A percentile compares a stretch with the other conserved stretches of the same genome.
phyloP scores from a whole-genome alignment of 306 rosid species.

The Lathyrus aphaca region DNA sequence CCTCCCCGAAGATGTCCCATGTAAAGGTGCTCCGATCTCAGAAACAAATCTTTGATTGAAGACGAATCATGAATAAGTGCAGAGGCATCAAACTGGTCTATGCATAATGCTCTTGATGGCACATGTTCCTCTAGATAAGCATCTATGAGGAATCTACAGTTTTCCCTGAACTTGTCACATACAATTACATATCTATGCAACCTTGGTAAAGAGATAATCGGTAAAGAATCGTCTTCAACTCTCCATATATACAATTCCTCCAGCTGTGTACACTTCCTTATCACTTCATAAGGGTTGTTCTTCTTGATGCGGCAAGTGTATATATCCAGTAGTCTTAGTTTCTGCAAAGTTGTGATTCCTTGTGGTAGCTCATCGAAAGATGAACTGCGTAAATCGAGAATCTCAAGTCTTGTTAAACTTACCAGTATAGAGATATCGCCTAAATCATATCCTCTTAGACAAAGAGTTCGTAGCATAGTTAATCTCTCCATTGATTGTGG shows the following conservation, averaged over 20 bases:
- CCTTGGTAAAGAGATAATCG: slow-evolving; percentile 4
- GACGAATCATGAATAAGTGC: slow-evolving; percentile 17
- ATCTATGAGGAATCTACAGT: slow-evolving; percentile 25
- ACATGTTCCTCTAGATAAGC: slow-evolving; percentile 20
- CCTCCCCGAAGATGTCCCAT: background rate
- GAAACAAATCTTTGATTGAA: slow-evolving; percentile 2
- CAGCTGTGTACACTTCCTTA: background rate
- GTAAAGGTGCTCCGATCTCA: background rate
- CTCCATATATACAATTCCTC: slow-evolving; percentile 4
- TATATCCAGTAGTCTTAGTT: slow-evolving; percentile 16
- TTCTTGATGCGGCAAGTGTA: background rate
- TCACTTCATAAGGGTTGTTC: slow-evolving; percentile 26
- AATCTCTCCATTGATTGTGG: slow-evolving; percentile 9
- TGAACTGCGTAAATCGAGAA: slow-evolving; percentile 25
- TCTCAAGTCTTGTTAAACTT: slow-evolving; percentile 26
- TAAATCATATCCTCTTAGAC: background rate
- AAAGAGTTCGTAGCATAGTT: background rate
- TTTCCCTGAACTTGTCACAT: slow-evolving; percentile 26
- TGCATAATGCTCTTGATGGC: slow-evolving; percentile 26
- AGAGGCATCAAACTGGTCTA: slow-evolving; percentile 20
- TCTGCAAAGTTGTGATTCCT: background rate
- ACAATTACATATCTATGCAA: slow-evolving; percentile 29
- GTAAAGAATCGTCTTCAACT: background rate
- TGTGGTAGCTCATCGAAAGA: slow-evolving; percentile 21
- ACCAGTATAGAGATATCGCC: slow-evolving; percentile 13